Evolutionary conservation across 768 basidiomycete genomes (phyloP), one percentile per base, ranked within the genome.

Genomic region (Russula brevipes): DNA sequence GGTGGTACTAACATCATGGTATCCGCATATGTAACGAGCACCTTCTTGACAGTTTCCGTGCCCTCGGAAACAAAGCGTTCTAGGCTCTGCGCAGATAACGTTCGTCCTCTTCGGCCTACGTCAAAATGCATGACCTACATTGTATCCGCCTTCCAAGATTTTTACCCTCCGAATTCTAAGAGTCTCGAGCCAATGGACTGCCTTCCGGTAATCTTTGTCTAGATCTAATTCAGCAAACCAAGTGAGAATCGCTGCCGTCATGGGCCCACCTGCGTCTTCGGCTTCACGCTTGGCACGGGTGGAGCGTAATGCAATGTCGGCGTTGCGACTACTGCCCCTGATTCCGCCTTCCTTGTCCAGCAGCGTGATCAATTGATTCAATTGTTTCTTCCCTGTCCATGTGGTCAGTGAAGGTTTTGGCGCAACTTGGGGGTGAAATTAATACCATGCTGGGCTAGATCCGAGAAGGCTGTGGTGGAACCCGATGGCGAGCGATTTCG

Each of bases 151-250:
- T 69, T 92, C 85, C 39, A 95, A 74, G 44, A 86, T 91, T 73
- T 94, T 96, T 6, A 86, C 85, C 64, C 90, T 80, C 44, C 88
- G 82, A 42, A 96, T 78, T 41, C 94, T 79, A 42, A 96, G 79
- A 0, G 94, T 94, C 77, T 97, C 94, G n/a, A 94, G 76, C 87
- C 91, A 91, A 73, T 96, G 88, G 30, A 97, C 86, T 39, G 85
- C 92, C 67, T 88, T 89, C 33, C 94, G 80, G 70, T 97, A 97
- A 63, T 95, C 93, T 72, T 87, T 91, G 73, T 97, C 94, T 91
- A 45, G 47, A 55, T 17, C 41, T 35, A 17, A 49, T 49, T 68
- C 39, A 56, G 58, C 30, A 54, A 19, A 35, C n/a, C 44, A 49
- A 42, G 38, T 30, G 12, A n/a, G 55, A 54, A 16, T 14, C 30